These are phyloP conservation scores for Fusarium floridanum DNA, from an alignment of 2,329 filamentous ascomycete genomes.

Conservation along the genomic window DNA sequence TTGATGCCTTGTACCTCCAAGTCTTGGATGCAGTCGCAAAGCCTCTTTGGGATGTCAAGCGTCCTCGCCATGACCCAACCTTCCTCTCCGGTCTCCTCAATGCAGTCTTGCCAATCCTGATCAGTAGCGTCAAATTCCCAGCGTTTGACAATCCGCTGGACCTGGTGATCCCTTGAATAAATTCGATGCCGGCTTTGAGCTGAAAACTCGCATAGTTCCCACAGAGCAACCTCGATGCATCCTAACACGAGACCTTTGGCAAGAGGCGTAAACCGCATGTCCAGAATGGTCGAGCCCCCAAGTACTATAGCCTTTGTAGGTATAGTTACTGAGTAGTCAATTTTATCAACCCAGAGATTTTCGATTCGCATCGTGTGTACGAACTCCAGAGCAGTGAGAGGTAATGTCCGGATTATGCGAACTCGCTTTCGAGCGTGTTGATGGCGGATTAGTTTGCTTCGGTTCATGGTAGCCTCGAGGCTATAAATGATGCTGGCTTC, in stretches of 20 bases:
- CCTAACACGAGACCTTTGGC: conserved; percentile 88
- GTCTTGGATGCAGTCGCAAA: conserved; percentile 88
- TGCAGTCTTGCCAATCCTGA: conserved; percentile 75
- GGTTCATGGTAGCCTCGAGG: conserved; percentile 87
- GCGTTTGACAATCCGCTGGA: conserved; percentile 70
- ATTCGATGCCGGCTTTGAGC: conserved; percentile 60
- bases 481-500: conserved; percentile 90
- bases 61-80: conserved; percentile 72
- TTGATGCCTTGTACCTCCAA: conserved; percentile 90
- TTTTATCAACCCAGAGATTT: conserved; percentile 96
- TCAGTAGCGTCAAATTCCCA: conserved; percentile 69
- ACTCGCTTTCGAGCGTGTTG: conserved; percentile 81
- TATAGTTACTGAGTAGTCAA: conserved; percentile 92
- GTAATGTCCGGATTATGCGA: conserved; percentile 80
- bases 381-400: conserved; percentile 79
- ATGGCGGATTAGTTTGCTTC: conserved; percentile 89
- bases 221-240: conserved; percentile 79
- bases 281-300: conserved; percentile 83
- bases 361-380: conserved; percentile 92
- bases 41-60: conserved; percentile 80
- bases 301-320: conserved; percentile 95
- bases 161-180: conserved; percentile 68
- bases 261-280: conserved; percentile 88
- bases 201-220: conserved; percentile 80
- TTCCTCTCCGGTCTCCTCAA: conserved; percentile 75